Evolutionary conservation across 1,284 basidiomycete species (phyloP), one percentile per base, ranked within the genome.

Genomic region (Gymnopus androsaceus): DNA sequence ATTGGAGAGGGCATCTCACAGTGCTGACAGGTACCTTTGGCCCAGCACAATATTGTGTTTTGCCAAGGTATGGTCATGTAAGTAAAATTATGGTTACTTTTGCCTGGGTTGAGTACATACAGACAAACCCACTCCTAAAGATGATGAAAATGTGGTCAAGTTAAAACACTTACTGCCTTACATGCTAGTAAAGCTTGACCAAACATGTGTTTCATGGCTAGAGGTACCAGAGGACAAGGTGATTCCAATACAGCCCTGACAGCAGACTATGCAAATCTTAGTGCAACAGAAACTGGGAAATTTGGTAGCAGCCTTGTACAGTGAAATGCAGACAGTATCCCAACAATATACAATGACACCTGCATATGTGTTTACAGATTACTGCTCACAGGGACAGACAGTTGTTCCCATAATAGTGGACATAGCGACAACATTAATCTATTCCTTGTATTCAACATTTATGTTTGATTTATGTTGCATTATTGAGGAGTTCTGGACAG

Each of bases 311-410:
- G n/a, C n/a, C n/a, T n/a, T 4, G 30, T n/a, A 60, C 59, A 0
- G 55, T 67, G 3, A 53, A 31, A 11, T 51, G 63, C n/a, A 28
- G 51, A 15, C 68, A 71, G 42, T 63, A 59, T 44, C 61, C n/a
- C n/a, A n/a, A n/a, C n/a, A n/a, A n/a, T n/a, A n/a, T n/a, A n/a
- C 67, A 8, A 50, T 68, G 3, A 67, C 66, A 5, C 38, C 57
- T 4, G 67, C 65, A 34, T 72, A 72, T 50, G 64, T 66, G 3
- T 72, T 73, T 60, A 72, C 69, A 0, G 69, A 74, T 52, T 71
- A 71, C 42, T 63, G 68, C n/a, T n/a, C n/a, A n/a, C n/a, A n/a
- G n/a, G n/a, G n/a, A n/a, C n/a, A n/a, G n/a, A n/a, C n/a, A n/a
- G n/a, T n/a, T n/a, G n/a, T n/a, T n/a, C n/a, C n/a, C n/a, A n/a